Evolutionary conservation across 2,329 filamentous ascomycete species (phyloP).

Genomic region (Botrytis cinerea): DNA sequence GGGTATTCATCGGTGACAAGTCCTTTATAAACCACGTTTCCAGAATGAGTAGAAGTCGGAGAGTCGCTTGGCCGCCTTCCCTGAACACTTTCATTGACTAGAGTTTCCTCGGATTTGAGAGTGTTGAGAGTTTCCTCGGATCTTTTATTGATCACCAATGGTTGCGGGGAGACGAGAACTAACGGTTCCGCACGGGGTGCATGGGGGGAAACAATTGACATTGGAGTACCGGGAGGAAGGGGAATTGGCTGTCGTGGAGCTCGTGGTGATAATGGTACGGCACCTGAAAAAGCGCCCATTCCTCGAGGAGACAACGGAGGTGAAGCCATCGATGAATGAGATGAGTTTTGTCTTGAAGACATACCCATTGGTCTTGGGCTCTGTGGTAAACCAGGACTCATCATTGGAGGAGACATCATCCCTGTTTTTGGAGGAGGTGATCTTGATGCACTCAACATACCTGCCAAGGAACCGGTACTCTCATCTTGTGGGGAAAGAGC

Average conservation of each 20-base stretch:
- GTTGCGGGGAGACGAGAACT: conserved; percentile 46
- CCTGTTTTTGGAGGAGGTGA: conserved; percentile 20
- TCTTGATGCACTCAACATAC: conserved; percentile 48
- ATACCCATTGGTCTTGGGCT: conserved; percentile 60
- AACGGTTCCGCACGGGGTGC: conserved; percentile 40
- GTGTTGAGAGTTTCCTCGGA: conserved; percentile 33
- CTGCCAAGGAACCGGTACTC: conserved; percentile 53
- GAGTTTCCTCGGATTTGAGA: conserved; percentile 31
- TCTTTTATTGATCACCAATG: conserved; percentile 46
- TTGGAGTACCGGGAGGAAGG: conserved; percentile 68
- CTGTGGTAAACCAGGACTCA: conserved; percentile 61
- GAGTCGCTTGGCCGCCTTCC: conserved; percentile 14
- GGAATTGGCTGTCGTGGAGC: conserved; percentile 73
- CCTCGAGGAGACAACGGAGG: conserved; percentile 68
- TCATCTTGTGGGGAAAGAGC: conserved; percentile 43
- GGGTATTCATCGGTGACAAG: conserved; percentile 85
- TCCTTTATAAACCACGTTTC: conserved; percentile 68
- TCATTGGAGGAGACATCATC: conserved; percentile 48
- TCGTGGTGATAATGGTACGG: conserved; percentile 67
- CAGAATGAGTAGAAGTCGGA: conserved; percentile 43
- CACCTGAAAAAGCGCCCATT: conserved; percentile 47
- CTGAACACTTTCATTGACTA: conserved; percentile 17
- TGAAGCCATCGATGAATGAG: conserved; percentile 54
- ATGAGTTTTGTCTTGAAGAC: conserved; percentile 54
- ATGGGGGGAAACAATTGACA: conserved; percentile 57